Conservation (phyloP, 2,329 filamentous ascomycete species). For the Lecanicillium sp. region DNA sequence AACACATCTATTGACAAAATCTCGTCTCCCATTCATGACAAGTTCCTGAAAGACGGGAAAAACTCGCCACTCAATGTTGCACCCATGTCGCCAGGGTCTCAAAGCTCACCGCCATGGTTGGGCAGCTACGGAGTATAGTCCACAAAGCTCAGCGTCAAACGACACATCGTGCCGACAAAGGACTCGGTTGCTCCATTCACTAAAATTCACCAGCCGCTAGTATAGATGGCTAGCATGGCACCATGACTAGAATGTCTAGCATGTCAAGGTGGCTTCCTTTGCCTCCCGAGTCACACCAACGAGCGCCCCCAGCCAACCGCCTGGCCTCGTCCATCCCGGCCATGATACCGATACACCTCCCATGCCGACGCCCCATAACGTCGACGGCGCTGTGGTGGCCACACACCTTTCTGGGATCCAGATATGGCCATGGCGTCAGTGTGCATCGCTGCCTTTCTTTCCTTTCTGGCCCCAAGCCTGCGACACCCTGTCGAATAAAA, state of each 20-base stretch:
- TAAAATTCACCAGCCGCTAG: neutral
- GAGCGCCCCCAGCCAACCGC: no score
- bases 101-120: constrained; percentile 6
- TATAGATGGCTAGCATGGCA: neutral
- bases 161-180: constrained; percentile 2
- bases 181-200: neutral
- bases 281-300: no score
- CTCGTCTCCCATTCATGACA: no score
- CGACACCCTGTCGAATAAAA: constrained; percentile 6
- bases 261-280: no score
- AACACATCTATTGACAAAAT: neutral
- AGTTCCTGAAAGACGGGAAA: no score
- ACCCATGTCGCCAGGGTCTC: neutral
- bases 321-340: neutral
- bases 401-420: neutral
- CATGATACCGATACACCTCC: constrained; percentile 1
- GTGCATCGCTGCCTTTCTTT: constrained; percentile 6
- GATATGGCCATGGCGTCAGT: constrained; percentile 23
- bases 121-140: neutral
- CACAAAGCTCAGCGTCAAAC: constrained; percentile 7
- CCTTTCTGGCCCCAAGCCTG: constrained; percentile 9
- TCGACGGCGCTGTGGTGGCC: constrained; percentile 4
- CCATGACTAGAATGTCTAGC: neutral
- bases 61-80: no score
- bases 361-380: neutral